Conservation (phyloP, 2,329 filamentous ascomycete species). For the Nothophoma quercina region DNA sequence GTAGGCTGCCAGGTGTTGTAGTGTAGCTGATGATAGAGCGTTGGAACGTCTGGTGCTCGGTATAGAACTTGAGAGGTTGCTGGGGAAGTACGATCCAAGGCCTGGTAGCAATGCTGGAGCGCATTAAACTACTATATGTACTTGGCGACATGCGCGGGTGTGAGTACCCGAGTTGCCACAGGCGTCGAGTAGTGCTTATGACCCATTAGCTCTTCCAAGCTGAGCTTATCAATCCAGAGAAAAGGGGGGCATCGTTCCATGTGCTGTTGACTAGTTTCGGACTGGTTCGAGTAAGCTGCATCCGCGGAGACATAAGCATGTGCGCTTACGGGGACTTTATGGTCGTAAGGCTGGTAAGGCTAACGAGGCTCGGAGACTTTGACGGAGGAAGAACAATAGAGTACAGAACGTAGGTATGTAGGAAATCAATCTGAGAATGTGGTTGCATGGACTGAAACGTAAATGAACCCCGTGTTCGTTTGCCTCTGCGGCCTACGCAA, state of each 20-base stretch:
- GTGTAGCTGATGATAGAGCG: too few relatives aligned
- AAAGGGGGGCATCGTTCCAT: too few relatives aligned
- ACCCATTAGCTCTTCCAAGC: neutral
- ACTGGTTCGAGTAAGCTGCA: neutral
- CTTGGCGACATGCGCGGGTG: too few relatives aligned
- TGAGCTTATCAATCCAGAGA: neutral
- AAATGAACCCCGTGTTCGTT: neutral
- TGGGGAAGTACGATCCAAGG: too few relatives aligned
- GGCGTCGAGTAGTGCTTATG: neutral
- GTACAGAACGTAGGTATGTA: neutral
- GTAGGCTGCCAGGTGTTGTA: too few relatives aligned
- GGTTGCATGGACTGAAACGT: too few relatives aligned
- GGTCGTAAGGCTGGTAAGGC: neutral
- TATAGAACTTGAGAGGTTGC: too few relatives aligned
- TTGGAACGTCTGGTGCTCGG: too few relatives aligned
- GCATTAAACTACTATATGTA: neutral
- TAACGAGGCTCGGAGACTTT: neutral
- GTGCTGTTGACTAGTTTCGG: neutral
- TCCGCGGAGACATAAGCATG: neutral
- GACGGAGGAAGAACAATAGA: neutral
- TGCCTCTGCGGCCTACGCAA: neutral
- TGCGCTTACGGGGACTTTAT: neutral
- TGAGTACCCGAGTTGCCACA: neutral
- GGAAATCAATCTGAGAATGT: neutral
- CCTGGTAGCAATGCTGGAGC: too few relatives aligned